Conservation (phyloP, 2,329 filamentous ascomycete genomes). For the Cryphonectria nitschkei region DNA sequence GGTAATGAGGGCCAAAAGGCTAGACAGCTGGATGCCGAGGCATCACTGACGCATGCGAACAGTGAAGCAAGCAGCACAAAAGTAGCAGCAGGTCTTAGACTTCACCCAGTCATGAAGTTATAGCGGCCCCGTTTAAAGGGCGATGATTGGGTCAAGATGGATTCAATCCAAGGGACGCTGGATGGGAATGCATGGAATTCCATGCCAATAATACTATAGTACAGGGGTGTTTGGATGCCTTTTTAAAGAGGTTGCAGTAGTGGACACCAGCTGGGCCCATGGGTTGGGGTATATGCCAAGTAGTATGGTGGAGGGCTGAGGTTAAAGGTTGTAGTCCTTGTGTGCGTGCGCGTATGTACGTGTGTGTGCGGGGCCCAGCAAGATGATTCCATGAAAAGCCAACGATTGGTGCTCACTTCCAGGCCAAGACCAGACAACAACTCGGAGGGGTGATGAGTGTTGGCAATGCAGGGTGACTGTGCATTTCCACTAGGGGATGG, state of each 20-base stretch:
- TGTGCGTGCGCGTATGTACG: too few relatives aligned
- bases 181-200: background rate
- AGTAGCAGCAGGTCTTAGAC: background rate
- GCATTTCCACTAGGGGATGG: background rate
- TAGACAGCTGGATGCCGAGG: background rate
- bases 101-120: background rate
- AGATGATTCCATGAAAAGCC: background rate
- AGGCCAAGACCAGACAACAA: background rate
- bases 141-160: background rate
- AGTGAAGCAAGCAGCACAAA: background rate
- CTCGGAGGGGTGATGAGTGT: background rate
- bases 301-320: background rate
- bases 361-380: background rate
- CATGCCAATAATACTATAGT: background rate
- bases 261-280: background rate
- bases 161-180: background rate
- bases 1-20: background rate
- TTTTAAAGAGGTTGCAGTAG: slow-evolving; percentile 2
- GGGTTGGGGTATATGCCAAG: background rate
- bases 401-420: background rate
- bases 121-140: background rate
- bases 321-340: too few relatives aligned
- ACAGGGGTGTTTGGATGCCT: background rate
- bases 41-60: background rate
- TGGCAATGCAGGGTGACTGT: background rate